Conservation (phyloP, 179 eudicot genomes). For the Patellifolia procumbens region DNA sequence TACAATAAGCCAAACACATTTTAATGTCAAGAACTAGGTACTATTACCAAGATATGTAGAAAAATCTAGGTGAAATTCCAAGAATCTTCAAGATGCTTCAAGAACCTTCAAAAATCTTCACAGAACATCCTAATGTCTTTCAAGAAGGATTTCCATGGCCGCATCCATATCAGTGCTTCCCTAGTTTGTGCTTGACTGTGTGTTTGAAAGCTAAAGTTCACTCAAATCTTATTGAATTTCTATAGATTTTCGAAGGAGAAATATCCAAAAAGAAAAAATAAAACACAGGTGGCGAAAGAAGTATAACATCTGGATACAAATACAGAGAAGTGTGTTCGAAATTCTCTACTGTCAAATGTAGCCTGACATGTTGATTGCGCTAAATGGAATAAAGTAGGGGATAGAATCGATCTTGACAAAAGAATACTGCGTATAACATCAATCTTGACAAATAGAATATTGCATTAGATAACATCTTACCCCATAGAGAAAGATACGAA, state of each 20-base stretch:
- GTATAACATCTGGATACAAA: background rate
- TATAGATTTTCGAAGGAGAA: conserved; percentile 3
- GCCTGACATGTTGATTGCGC: background rate
- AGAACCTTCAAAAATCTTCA: too few species aligned
- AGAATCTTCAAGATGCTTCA: too few species aligned
- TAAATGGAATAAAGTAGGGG: background rate
- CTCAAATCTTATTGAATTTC: background rate
- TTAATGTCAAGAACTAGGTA: too few species aligned
- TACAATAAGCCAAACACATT: too few species aligned
- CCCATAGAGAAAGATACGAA: conserved; percentile 78
- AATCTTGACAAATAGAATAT: background rate
- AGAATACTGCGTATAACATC: background rate
- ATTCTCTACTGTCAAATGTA: background rate
- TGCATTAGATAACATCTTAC: conserved; percentile 49
- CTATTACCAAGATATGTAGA: too few species aligned
- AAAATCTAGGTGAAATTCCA: too few species aligned
- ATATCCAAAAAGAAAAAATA: background rate
- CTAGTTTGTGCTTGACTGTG: background rate
- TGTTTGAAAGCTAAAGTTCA: background rate
- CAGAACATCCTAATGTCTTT: too few species aligned
- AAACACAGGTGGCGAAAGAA: background rate
- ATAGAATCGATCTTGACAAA: too few species aligned
- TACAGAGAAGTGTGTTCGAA: background rate
- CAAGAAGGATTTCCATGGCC: too few species aligned
- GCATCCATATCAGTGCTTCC: too few species aligned